These are phyloP conservation scores for Nothopassalora personata DNA, from an alignment of 2,329 filamentous ascomycete genomes.

Conservation along the genomic window DNA sequence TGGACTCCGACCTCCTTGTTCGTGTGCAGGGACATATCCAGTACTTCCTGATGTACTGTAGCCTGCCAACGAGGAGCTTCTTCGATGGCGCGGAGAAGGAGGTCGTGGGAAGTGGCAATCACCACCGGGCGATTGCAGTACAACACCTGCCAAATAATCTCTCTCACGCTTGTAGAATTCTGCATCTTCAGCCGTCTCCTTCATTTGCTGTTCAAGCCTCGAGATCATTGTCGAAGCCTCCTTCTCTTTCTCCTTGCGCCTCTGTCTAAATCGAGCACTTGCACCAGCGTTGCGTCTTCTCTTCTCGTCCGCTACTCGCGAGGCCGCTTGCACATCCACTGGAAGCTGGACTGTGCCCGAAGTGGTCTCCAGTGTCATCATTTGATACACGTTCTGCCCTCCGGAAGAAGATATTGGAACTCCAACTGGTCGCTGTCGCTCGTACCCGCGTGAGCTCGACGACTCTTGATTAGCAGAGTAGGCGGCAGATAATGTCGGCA, in stretches of 20 bases:
- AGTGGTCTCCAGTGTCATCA: constrained; percentile 50
- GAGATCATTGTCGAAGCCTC: constrained; percentile 65
- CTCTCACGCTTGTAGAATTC: constrained; percentile 71
- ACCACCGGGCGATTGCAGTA: constrained; percentile 54
- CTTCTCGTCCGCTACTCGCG: constrained; percentile 78
- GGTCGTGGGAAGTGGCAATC: constrained; percentile 44
- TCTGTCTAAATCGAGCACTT: constrained; percentile 72
- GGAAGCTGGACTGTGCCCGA: constrained; percentile 56
- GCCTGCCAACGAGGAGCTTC: constrained; percentile 15
- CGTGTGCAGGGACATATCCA: constrained; percentile 20
- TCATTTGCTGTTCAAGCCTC: constrained; percentile 61
- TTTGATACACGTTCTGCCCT: constrained; percentile 45
- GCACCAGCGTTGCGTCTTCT: constrained; percentile 78
- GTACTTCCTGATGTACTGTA: constrained; percentile 9
- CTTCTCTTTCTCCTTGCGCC: constrained; percentile 76
- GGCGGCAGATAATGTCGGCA: constrained; percentile 19
- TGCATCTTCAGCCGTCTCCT: constrained; percentile 62
- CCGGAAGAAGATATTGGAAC: constrained; percentile 44
- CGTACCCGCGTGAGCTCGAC: constrained; percentile 4
- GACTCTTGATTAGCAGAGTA: constrained; percentile 11
- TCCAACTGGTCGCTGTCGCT: constrained; percentile 33
- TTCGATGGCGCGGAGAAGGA: constrained; percentile 37
- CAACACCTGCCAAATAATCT: constrained; percentile 63
- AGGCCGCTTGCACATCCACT: constrained; percentile 75
- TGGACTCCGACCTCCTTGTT: constrained; percentile 23